Conservation (phyloP, 768 basidiomycete species). For the Suillus subluteus region DNA sequence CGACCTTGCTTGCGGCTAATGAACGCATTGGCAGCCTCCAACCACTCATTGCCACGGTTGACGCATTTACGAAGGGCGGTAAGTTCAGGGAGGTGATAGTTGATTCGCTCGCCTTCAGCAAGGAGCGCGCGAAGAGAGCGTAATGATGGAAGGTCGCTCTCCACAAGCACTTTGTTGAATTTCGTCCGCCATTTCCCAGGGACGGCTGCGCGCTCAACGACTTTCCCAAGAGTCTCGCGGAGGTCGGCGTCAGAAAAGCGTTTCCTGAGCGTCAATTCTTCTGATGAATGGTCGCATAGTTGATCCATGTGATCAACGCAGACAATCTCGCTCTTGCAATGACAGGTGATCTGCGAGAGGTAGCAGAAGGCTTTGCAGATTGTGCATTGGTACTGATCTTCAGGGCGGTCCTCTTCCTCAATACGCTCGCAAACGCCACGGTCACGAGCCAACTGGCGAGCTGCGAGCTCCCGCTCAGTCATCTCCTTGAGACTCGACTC, state of each 20-base stretch:
- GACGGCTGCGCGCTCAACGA: slow-evolving; percentile 71
- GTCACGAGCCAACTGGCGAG: slow-evolving; percentile 64
- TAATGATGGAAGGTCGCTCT: slow-evolving; percentile 72
- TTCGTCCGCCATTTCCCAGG: slow-evolving; percentile 79
- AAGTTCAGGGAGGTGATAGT: slow-evolving; percentile 72
- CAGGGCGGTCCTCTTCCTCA: slow-evolving; percentile 79
- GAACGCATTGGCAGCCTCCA: slow-evolving; percentile 82
- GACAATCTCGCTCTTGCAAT: slow-evolving; percentile 75
- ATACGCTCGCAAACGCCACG: slow-evolving; percentile 67
- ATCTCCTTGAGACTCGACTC: slow-evolving; percentile 85
- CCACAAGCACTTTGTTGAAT: slow-evolving; percentile 64
- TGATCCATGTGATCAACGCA: slow-evolving; percentile 85
- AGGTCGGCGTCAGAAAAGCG: slow-evolving; percentile 84
- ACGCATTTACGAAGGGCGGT: slow-evolving; percentile 78
- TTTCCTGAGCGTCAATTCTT: slow-evolving; percentile 68
- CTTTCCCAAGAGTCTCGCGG: slow-evolving; percentile 62
- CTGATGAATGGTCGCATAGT: slow-evolving; percentile 68
- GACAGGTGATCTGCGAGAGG: slow-evolving; percentile 87
- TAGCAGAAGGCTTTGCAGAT: slow-evolving; percentile 95
- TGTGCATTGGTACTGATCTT: slow-evolving; percentile 95
- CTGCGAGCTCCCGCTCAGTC: slow-evolving; percentile 78
- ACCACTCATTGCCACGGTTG: slow-evolving; percentile 80
- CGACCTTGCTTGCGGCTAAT: slow-evolving; percentile 79
- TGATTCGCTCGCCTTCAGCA: slow-evolving; percentile 88
- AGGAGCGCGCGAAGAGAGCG: slow-evolving; percentile 81